A percentile compares a stretch with the other conserved stretches of the same genome.
phyloP scores from a whole-genome alignment of 2,329 filamentous ascomycete species.

The Arthroderma uncinatum region DNA sequence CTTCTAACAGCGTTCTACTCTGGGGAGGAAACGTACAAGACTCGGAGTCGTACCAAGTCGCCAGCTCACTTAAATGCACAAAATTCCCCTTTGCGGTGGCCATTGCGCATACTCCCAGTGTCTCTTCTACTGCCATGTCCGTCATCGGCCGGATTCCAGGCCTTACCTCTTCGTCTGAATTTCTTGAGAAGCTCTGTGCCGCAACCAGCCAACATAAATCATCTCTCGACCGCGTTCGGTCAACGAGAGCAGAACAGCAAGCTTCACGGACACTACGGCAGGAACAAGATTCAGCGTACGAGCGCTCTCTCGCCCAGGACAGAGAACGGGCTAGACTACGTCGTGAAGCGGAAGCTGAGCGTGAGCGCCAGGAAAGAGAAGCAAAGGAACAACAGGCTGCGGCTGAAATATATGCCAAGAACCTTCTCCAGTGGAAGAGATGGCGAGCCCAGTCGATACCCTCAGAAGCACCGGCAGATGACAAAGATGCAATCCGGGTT shows the following conservation, averaged over 20 bases:
- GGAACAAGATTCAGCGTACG: slow-evolving; percentile 87
- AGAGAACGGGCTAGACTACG: slow-evolving; percentile 68
- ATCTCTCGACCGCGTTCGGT: slow-evolving; percentile 62
- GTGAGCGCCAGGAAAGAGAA: slow-evolving; percentile 52
- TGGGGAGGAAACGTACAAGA: slow-evolving; percentile 93
- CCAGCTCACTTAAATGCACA: slow-evolving; percentile 74
- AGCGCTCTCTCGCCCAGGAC: slow-evolving; percentile 78
- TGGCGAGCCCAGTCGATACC: slow-evolving; percentile 64
- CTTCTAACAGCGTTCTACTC: slow-evolving; percentile 66
- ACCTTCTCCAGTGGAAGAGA: slow-evolving; percentile 59
- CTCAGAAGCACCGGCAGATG: slow-evolving; percentile 54
- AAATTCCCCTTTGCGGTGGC: slow-evolving; percentile 86
- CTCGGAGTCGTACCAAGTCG: slow-evolving; percentile 86
- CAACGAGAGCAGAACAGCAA: slow-evolving; percentile 67
- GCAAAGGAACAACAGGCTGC: slow-evolving; percentile 54
- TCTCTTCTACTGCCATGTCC: slow-evolving; percentile 79
- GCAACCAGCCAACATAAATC: slow-evolving; percentile 66
- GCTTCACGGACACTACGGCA: slow-evolving; percentile 69
- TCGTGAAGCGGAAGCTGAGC: slow-evolving; percentile 60
- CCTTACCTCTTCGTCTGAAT: slow-evolving; percentile 56
- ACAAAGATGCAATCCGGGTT: slow-evolving; percentile 61
- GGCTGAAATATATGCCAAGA: slow-evolving; percentile 45
- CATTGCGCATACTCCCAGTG: slow-evolving; percentile 75
- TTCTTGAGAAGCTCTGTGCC: slow-evolving; percentile 61
- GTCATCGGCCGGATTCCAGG: slow-evolving; percentile 71